Percentiles rank a stretch among this genome's conserved stretches.
Evolutionary conservation across 1,139 yeast genomes (phyloP).

Genomic region (Petasospora rhodanensis): DNA sequence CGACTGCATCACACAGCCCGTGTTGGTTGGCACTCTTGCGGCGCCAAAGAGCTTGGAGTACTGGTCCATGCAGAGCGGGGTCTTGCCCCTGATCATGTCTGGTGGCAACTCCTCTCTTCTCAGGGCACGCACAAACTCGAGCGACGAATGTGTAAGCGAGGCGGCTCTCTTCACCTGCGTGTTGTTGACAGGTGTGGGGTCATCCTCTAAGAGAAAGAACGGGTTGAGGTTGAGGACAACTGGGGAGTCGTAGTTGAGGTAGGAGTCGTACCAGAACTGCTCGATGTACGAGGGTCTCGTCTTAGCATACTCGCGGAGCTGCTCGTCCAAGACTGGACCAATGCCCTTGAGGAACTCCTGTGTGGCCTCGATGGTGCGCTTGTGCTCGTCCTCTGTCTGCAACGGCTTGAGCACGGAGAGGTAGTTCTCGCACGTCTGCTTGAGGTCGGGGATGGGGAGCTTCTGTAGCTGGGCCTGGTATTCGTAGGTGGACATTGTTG

Average conservation of each 20-base stretch:
- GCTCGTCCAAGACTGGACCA: constrained; percentile 60
- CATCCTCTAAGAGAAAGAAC: constrained; percentile 82
- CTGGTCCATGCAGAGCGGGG: constrained; percentile 88
- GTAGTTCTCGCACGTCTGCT: constrained; percentile 60
- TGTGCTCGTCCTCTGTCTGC: constrained; percentile 68
- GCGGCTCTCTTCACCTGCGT: constrained; percentile 81
- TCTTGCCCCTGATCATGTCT: constrained; percentile 62
- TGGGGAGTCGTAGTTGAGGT: constrained; percentile 80
- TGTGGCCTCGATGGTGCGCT: constrained; percentile 57
- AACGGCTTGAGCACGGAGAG: constrained; percentile 66
- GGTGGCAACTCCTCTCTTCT: constrained; percentile 73
- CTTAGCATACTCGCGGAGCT: constrained; percentile 58
- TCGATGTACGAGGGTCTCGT: constrained; percentile 76
- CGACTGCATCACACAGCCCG: constrained; percentile 82
- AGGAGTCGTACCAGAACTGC: constrained; percentile 91
- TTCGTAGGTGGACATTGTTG: constrained; percentile 21
- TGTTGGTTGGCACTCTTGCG: constrained; percentile 73
- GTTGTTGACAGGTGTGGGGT: constrained; percentile 74
- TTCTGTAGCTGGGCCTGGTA: constrained; percentile 20
- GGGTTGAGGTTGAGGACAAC: constrained; percentile 87
- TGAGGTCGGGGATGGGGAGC: constrained; percentile 73
- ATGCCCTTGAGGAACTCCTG: constrained; percentile 48
- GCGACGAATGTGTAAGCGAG: constrained; percentile 68
- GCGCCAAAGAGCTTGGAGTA: constrained; percentile 82
- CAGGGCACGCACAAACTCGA: constrained; percentile 74